phyloP scores from a whole-genome alignment of 768 basidiomycete species.

The Udeniomyces megalosporus region DNA sequence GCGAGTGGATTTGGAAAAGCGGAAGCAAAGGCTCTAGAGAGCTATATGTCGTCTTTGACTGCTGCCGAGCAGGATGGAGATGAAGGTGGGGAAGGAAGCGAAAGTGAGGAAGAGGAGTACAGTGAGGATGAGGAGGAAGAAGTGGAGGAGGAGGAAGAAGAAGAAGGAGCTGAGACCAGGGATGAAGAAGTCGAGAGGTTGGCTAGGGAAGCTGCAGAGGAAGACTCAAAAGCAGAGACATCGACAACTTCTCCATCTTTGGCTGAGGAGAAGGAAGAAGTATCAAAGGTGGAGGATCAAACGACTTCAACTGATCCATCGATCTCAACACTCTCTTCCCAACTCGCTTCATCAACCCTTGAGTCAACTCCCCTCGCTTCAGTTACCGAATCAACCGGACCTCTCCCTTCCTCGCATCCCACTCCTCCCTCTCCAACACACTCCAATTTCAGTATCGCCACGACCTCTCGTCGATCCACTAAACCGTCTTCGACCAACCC shows the following conservation, averaged over 20 bases:
- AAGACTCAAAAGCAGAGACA: constrained; percentile 18
- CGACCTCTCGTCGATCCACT: not conserved
- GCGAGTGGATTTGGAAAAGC: constrained; percentile 84
- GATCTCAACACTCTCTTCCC: constrained; percentile 18
- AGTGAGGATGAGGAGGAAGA: constrained; percentile 32
- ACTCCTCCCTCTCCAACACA: not conserved
- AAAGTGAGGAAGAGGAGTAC: constrained; percentile 31
- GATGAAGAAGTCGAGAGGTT: constrained; percentile 20
- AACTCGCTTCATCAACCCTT: constrained; percentile 28
- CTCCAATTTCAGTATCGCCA: constrained; percentile 1
- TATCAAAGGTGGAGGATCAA: constrained; percentile 36
- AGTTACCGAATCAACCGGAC: not conserved
- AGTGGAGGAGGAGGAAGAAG: constrained; percentile 17
- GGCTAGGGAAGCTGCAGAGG: constrained; percentile 11
- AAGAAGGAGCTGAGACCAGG: constrained; percentile 7
- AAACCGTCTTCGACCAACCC: not conserved
- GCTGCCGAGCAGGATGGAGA: constrained; percentile 9
- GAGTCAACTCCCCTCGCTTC: not conserved
- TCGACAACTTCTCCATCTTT: constrained; percentile 16
- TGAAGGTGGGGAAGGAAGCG: constrained; percentile 29
- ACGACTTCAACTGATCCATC: constrained; percentile 33
- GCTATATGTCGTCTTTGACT: constrained; percentile 9
- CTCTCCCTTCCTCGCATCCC: not conserved
- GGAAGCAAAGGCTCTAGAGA: constrained; percentile 61
- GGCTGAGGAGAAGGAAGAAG: too few species aligned